Base-by-base conservation (phyloP, 768 basidiomycete genomes). In the Phylloporus sp. region DNA sequence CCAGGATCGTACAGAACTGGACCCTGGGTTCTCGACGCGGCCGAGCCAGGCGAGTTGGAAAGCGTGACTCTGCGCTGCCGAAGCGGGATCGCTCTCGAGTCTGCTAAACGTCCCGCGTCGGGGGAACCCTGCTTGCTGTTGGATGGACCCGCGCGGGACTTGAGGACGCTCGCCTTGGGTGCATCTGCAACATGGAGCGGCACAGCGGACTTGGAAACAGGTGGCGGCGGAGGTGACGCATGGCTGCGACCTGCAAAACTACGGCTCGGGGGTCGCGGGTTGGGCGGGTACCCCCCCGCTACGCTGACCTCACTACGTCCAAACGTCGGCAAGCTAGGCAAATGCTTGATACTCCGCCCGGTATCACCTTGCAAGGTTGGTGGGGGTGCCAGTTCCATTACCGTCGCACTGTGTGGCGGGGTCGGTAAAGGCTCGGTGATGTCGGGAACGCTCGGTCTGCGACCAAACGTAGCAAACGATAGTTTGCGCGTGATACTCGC, bases 401-500 rank as follows among this genome's bases (percentile, higher is more conserved):
- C 8, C 8, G 23, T 53, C 21, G 54, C 27, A 18, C 52, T 57
- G 7, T 17, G 49, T 10, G 64, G 55, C 3, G 43, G 55, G 17
- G 55, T 47, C 11, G 57, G 60, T 18, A 57, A 29, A 22, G 54
- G 52, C 29, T 62, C 46, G 13, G 21, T 40, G 40, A 59, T 43
- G n/a, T 62, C 64, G 17, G 49, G 34, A 18, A 56, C 14, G 9
- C 63, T 66, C 2, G 54, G 56, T 43, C 53, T 52, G 18, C 65
- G 65, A 36, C 45, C 33, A 24, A 64, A 64, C 20, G 53, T 55
- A n/a, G 55, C 58, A 34, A 66, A 64, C 10, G 63, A 66, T 14
- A 66, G 31, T 42, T 64, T 66, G n/a, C 59, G 64, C 4, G 63
- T 64, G 34, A 64, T 63, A 23, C 59, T 66, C 28, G 53, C 64